These are phyloP conservation scores for Botrytis tulipae DNA, from an alignment of 2,329 filamentous ascomycete species.

Conservation along the genomic window DNA sequence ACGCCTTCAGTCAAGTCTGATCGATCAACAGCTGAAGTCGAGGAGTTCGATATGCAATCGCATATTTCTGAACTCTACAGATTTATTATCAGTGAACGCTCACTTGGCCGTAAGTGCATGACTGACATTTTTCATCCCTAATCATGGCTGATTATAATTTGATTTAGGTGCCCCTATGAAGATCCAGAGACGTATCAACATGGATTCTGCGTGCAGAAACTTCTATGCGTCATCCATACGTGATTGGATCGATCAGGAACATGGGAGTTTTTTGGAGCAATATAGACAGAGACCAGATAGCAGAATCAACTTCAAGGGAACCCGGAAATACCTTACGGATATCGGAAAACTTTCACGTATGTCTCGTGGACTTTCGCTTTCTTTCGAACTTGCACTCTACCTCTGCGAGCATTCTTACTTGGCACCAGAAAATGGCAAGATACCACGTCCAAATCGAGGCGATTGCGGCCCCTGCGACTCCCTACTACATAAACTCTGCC, in stretches of 20 bases:
- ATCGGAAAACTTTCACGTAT: not conserved
- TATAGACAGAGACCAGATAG: not conserved
- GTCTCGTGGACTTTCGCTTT: not conserved
- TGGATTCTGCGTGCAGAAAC: not conserved
- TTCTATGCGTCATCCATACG: not conserved
- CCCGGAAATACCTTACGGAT: not conserved
- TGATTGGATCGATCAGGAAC: not conserved
- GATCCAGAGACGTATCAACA: not conserved
- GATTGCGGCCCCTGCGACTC: not conserved
- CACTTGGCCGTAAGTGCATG: not conserved
- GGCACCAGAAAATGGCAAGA: not conserved
- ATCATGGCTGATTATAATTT: not conserved
- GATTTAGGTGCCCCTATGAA: not conserved
- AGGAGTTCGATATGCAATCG: not conserved
- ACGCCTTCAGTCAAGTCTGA: not conserved
- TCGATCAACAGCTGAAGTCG: not conserved
- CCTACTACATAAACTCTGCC: not conserved
- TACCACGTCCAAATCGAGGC: not conserved
- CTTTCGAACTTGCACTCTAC: not conserved
- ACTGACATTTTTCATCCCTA: not conserved
- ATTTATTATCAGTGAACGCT: not conserved
- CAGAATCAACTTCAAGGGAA: not conserved
- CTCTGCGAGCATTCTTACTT: not conserved
- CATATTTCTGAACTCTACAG: not conserved
- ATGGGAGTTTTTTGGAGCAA: not conserved